A percentile compares a stretch with the other conserved stretches of the same genome.
phyloP scores from a whole-genome alignment of 805 yeast genomes.

The Candida parachauliodes region DNA sequence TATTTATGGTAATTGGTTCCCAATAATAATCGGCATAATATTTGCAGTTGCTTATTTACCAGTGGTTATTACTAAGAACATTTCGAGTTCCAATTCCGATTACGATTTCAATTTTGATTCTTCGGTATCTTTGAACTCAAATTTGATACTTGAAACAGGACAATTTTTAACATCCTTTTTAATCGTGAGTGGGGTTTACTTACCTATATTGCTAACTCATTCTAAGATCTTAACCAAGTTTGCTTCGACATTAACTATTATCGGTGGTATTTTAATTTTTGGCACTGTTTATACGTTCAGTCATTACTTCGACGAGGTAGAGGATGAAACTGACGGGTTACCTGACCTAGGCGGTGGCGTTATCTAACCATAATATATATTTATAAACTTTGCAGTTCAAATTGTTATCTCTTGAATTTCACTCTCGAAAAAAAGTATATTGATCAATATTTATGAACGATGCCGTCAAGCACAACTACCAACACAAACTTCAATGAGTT shows the following conservation, averaged over 20 bases:
- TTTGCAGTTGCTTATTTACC: conserved; percentile 42
- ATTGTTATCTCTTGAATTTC: too few relatives aligned
- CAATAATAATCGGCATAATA: conserved; percentile 59
- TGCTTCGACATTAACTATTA: conserved; percentile 72
- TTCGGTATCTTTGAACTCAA: conserved; percentile 22
- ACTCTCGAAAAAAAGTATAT: conserved; percentile 1
- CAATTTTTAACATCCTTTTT: conserved; percentile 75
- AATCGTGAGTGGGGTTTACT: conserved; percentile 64
- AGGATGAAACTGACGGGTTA: conserved; percentile 22
- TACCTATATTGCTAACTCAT: conserved; percentile 78
- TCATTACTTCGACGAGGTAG: conserved; percentile 58
- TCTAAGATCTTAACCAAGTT: conserved; percentile 62
- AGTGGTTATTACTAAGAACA: conserved; percentile 29
- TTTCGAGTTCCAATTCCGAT: conserved; percentile 24
- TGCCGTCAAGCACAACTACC: too few relatives aligned
- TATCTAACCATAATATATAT: too few relatives aligned
- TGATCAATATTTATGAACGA: too few relatives aligned
- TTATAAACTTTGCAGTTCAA: too few relatives aligned
- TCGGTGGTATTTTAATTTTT: conserved; percentile 83
- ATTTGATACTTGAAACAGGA: conserved; percentile 67
- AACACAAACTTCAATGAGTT: conserved; percentile 12
- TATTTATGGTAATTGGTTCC: conserved; percentile 86
- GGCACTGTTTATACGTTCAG: conserved; percentile 80
- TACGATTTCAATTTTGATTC: conserved; percentile 44
- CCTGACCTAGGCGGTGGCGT: conserved; percentile 22